A percentile compares a stretch with the other conserved stretches of the same genome.
Conservation (phyloP, 1,284 basidiomycete genomes). For the Boletellus deceptivus region DNA sequence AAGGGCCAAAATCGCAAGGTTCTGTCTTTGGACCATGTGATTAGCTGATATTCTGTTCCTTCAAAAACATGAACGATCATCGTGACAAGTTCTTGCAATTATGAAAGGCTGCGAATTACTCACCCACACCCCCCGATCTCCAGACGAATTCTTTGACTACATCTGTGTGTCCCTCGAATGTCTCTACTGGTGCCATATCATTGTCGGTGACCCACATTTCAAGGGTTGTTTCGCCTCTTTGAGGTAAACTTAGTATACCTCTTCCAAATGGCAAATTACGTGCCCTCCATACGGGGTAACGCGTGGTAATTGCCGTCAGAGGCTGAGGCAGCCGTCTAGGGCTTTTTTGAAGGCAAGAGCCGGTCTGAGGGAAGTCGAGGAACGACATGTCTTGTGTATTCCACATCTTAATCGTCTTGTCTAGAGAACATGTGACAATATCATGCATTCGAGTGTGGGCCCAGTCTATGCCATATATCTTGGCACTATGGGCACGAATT, state of each 20-base stretch:
- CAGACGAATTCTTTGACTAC: constrained; percentile 99
- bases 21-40: constrained; percentile 97
- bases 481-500: constrained; percentile 79
- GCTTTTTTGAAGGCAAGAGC: constrained; percentile 14
- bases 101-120: constrained; percentile 13
- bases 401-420: constrained; percentile 91
- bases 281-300: constrained; percentile 93
- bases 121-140: constrained; percentile 66
- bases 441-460: constrained; percentile 71
- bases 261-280: constrained; percentile 90
- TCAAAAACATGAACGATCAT: constrained; percentile 1
- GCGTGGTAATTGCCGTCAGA: constrained; percentile 64
- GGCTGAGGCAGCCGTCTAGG: constrained; percentile 38
- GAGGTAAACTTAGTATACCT: constrained; percentile 87
- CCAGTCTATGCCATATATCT: constrained; percentile 98
- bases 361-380: constrained; percentile 15
- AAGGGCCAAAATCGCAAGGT: constrained; percentile 93
- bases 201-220: constrained; percentile 76
- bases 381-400: constrained; percentile 42
- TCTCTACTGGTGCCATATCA: constrained; percentile 57
- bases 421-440: constrained; percentile 88
- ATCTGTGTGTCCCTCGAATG: constrained; percentile 88
- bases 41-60: constrained; percentile 84
- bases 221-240: constrained; percentile 81
- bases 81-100: neutral